These are phyloP conservation scores for Cokeromyces recurvatus DNA, from an alignment of 371 early-diverging fungal genomes.

Conservation along the genomic window DNA sequence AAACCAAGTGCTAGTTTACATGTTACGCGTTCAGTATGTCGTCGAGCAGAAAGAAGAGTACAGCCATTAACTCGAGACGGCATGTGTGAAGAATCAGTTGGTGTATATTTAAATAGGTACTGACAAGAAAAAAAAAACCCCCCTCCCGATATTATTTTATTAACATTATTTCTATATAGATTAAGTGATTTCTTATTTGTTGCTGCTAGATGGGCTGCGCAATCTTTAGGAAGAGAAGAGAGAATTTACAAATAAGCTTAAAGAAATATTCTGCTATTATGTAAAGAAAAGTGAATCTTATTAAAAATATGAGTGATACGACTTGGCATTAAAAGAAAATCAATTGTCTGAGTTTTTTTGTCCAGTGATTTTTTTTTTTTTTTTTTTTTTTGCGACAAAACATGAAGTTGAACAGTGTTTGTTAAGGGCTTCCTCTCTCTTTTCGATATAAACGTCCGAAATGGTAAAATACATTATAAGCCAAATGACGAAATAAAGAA, in stretches of 20 bases:
- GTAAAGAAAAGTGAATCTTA: too few relatives aligned
- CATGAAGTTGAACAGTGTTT: too few relatives aligned
- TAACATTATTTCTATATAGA: slow-evolving; percentile 30
- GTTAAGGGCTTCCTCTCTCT: too few relatives aligned
- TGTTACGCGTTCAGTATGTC: slow-evolving; percentile 75
- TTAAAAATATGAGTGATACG: too few relatives aligned
- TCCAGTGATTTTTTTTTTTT: too few relatives aligned
- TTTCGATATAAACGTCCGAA: too few relatives aligned
- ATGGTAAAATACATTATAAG: too few relatives aligned
- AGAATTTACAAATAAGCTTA: slow-evolving; percentile 53
- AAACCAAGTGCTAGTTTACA: slow-evolving; percentile 63
- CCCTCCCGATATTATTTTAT: neutral
- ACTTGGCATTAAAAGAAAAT: too few relatives aligned
- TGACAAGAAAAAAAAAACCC: neutral
- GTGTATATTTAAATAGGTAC: slow-evolving; percentile 71
- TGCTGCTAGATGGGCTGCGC: slow-evolving; percentile 79
- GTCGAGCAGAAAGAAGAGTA: slow-evolving; percentile 83
- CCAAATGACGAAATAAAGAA: too few relatives aligned
- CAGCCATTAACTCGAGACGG: slow-evolving; percentile 68
- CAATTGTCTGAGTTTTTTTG: too few relatives aligned
- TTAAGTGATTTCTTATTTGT: slow-evolving; percentile 89
- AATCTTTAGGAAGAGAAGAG: slow-evolving; percentile 61
- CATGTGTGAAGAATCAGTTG: slow-evolving; percentile 59
- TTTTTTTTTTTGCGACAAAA: too few relatives aligned
- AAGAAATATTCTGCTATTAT: too few relatives aligned